Evolutionary conservation across 2,329 filamentous ascomycete genomes (phyloP).

Genomic region (Botrytis sinoallii): DNA sequence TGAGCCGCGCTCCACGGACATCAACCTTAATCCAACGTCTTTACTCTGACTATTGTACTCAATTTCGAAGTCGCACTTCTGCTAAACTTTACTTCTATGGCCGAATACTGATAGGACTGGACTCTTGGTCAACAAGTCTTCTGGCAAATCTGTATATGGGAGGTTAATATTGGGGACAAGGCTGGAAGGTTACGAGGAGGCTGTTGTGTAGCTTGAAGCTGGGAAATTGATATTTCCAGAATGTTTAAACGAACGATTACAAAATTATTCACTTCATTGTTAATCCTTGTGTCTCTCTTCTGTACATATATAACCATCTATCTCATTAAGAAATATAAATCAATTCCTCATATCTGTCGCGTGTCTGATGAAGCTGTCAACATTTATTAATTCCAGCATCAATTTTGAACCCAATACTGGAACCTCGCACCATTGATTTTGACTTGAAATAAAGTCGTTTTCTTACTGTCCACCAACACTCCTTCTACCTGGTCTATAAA

Average conservation of each 20-base stretch:
- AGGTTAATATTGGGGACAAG: not conserved
- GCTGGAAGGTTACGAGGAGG: not conserved
- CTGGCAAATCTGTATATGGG: not conserved
- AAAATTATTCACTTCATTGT: too few species aligned
- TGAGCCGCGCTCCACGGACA: not conserved
- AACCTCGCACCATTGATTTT: too few species aligned
- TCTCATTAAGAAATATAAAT: too few species aligned
- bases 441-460: too few species aligned
- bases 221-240: too few species aligned
- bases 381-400: not conserved
- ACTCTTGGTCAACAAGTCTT: too few species aligned
- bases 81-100: not conserved
- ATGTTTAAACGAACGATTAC: too few species aligned
- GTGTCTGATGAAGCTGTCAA: not conserved
- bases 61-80: not conserved
- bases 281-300: not conserved
- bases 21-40: not conserved
- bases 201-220: not conserved
- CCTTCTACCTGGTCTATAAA: not conserved
- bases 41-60: not conserved
- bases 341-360: too few species aligned
- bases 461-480: not conserved
- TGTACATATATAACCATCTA: too few species aligned
- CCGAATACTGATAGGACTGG: accelerated
- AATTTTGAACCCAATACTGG: too few species aligned